Evolutionary conservation across 176 grass and related monocot species (phyloP).

Genomic region (Musa itinerans): DNA sequence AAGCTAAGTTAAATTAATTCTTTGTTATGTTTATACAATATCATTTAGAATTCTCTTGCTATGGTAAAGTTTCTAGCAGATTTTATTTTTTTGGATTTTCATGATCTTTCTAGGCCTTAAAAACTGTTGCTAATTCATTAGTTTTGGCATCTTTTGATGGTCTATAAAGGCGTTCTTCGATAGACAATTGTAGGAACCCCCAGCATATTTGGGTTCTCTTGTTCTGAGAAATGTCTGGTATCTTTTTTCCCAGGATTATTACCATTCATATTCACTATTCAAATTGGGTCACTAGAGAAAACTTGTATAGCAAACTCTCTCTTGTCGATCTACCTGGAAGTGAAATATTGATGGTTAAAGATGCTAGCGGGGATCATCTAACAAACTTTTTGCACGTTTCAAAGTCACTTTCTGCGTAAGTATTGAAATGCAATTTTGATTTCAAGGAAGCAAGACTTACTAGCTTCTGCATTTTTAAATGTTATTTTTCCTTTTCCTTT

Average conservation of each 20-base stretch:
- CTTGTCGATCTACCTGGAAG: slow-evolving; percentile 92
- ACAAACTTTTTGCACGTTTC: slow-evolving; percentile 93
- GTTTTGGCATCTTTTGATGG: neutral
- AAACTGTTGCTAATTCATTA: neutral
- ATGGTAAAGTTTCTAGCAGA: neutral
- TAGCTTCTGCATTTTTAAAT: neutral
- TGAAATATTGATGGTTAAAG: slow-evolving; percentile 67
- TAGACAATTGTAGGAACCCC: neutral
- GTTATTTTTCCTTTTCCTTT: slow-evolving; percentile 2
- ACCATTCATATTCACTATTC: slow-evolving; percentile 92
- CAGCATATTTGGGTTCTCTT: neutral
- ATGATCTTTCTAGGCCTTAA: neutral
- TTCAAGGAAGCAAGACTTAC: slow-evolving; percentile 12
- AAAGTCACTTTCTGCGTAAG: slow-evolving; percentile 96
- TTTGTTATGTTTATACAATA: neutral
- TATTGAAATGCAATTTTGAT: neutral
- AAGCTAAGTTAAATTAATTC: neutral
- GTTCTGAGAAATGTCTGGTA: slow-evolving; percentile 11
- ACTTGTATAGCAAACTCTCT: slow-evolving; percentile 85
- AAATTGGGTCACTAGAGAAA: slow-evolving; percentile 74
- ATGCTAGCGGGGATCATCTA: slow-evolving; percentile 67
- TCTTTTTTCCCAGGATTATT: slow-evolving; percentile 59
- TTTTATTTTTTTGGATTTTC: neutral
- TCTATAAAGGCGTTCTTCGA: neutral
- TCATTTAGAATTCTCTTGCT: neutral